Base-by-base conservation (phyloP, 2,329 filamentous ascomycete species). In the Aspergillus oerlinghausenensis region DNA sequence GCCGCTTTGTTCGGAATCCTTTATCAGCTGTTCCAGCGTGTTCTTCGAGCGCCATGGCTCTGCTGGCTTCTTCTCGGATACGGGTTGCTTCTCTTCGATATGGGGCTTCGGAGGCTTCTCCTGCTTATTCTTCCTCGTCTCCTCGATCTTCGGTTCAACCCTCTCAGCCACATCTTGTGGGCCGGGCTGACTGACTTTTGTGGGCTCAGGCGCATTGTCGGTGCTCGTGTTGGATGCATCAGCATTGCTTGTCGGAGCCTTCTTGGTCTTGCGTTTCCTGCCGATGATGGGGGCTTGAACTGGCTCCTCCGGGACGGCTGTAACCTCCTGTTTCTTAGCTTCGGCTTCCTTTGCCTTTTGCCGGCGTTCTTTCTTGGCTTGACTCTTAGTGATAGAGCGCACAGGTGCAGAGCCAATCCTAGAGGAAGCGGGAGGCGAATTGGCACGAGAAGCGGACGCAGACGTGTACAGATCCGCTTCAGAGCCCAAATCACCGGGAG, bases 271-370 rank as follows among this genome's bases (percentile, higher is more conserved):
- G 65, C 85, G 85, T 72, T 87, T 86, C 45, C 85, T 77, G 23
- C 83, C 83, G 56, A 86, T 72, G 47, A 88, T 86, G 0, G 85
- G 84, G 48, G 83, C 85, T 62, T 84, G 81, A 4, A 82, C 76
- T 26, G 76, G 70, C 60, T 85, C 83, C 60, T 84, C 81, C 8
- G 67, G 55, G 4, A 66, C 32, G 8, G 68, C 68, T 17, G 55
- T 59, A n/a, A 70, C 65, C 51, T 79, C 78, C 5, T 74, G 69
- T 50, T 77, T 76, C 67, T 78, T 72, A 11, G 70, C 69, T 56
- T 79, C 77, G 1, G 71, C 71, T 43, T 78, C 73, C 62, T 78
- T 80, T 1, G 77, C 77, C 59, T 79, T 79, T 51, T 82, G 77
- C 56, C 75, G 70, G 53, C 81, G 71, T 56, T 84, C 81, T 68